Evolutionary conservation across 2,329 filamentous ascomycete genomes (phyloP), one percentile per base, ranked within the genome.

Genomic region (Pseudocercospora fijiensis): DNA sequence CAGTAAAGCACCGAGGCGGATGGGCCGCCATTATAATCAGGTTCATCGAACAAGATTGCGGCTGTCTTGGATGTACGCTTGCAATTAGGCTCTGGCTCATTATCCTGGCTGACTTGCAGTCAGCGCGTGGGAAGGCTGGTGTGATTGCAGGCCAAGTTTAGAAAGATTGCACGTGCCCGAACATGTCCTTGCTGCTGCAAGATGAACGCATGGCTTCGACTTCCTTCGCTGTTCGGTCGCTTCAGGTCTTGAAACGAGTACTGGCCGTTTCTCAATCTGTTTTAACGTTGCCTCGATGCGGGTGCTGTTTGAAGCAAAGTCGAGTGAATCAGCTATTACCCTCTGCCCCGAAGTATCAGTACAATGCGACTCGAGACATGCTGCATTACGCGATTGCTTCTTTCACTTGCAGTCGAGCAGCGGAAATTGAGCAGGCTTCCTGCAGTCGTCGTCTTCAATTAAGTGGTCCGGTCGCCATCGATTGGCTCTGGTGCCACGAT

Each of bases 111-210:
- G 45, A 49, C 45, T 28, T 26, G 22, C 49, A 16, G 22, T 53
- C 26, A 53, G 8, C 49, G 22, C 49, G 49, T 53, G 49, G 24
- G 18, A 53, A 53, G 49, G 22, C 16, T 53, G 49, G 24, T 24
- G 49, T 53, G 26, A 53, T 53, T 53, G 26, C 49, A 53, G 49
- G 45, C 22, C 45, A 49, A 49, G 45, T 49, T 49, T 53, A 26
- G 22, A 13, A n/a, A 53, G 16, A 28, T 53, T 28, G 49, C 49
- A 53, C 49, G 49, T 53, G 49, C 49, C 49, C 49, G 49, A 53
- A 53, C 26, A 53, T 53, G 49, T 53, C 49, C 49, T 53, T n/a
- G 26, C 49, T 26, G 22, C 20, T 53, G 49, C 49, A 18, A 53
- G 49, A 53, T 53, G 49, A 53, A 53, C 26, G 16, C 49, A 53